These are phyloP conservation scores for Phaeosphaeria sp. DNA, from an alignment of 2,329 filamentous ascomycete genomes.

Conservation along the genomic window DNA sequence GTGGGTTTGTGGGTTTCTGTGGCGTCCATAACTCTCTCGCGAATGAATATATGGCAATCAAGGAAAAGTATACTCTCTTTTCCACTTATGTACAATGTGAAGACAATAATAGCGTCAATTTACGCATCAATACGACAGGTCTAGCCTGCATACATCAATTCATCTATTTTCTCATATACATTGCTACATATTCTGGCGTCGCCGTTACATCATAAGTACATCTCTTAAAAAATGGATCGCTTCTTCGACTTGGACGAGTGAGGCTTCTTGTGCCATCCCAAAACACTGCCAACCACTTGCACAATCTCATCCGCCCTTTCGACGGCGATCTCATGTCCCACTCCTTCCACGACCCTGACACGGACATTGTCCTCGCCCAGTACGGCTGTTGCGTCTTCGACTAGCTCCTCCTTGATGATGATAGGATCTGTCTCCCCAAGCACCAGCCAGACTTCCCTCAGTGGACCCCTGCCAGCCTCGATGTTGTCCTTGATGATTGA, in stretches of 20 bases:
- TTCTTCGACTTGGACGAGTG: constrained; percentile 7
- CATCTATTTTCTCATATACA: background rate
- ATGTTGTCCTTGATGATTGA: constrained; percentile 55
- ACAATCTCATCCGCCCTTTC: constrained; percentile 66
- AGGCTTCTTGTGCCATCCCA: constrained; percentile 33
- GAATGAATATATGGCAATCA: too few relatives aligned
- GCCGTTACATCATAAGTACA: background rate
- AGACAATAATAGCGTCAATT: too few relatives aligned
- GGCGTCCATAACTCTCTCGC: too few relatives aligned
- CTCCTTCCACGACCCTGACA: constrained; percentile 61
- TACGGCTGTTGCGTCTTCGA: constrained; percentile 64
- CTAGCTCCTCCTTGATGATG: constrained; percentile 68
- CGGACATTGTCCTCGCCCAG: constrained; percentile 66
- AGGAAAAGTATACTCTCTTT: too few relatives aligned
- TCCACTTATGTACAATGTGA: too few relatives aligned
- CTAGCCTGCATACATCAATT: background rate
- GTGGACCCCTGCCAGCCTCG: constrained; percentile 43
- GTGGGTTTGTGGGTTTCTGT: background rate
- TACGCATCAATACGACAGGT: background rate
- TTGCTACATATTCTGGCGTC: background rate
- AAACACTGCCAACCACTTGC: constrained; percentile 54
- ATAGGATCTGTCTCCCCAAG: constrained; percentile 71
- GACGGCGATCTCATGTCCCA: constrained; percentile 74
- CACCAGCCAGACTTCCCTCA: constrained; percentile 66
- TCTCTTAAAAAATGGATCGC: background rate